Evolutionary conservation across 129 eudicot species (phyloP), one percentile per base, ranked within the genome.

Genomic region (sunflower (Helianthus annuus)): DNA sequence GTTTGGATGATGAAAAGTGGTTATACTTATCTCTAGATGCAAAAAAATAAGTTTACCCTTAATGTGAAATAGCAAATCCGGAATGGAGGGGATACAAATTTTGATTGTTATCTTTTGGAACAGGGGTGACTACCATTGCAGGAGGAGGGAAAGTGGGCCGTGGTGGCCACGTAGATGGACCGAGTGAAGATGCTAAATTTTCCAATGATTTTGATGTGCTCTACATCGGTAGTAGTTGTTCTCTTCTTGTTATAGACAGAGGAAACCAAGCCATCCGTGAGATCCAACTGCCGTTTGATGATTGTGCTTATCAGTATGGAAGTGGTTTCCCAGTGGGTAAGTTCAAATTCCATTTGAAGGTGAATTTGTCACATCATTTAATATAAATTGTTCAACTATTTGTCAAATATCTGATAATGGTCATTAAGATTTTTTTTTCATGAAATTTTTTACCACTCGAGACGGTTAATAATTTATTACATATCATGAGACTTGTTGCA

Each of bases 211-310:
- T 94, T 84, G 99, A 94, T 84, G 96, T 90, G 61, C 79, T 94
- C 29, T 94, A 87, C 79, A 78, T 90, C 39, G 99, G 99, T 64
- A 94, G 99, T 75, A 94, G 99, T 72, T 94, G 99, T 74, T 94
- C 99, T 2, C 92, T 94, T 61, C 96, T 94, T 60, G 96, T 94
- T 66, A 88, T 94, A 64, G 99, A 94, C 73, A 85, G 99, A 74
- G 99, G 99, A 64, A 88, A 90, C 83, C 88, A 89, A 75, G 99
- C 99, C 14, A 90, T 94, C 57, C 85, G 97, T 42, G 99, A 94
- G 80, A 94, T 94, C 60, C 99, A 90, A 64, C 97, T 94, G 15
- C 86, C 90, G 45, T 90, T 94, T 71, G 97, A 94, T 59, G 97
- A 94, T 65, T 94, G 99, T 74, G 97, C 96, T 79, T 90, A 90